A percentile compares a stretch with the other conserved stretches of the same genome.
Evolutionary conservation across 805 yeast species (phyloP).

Genomic region (Ogataea wickerhamii): DNA sequence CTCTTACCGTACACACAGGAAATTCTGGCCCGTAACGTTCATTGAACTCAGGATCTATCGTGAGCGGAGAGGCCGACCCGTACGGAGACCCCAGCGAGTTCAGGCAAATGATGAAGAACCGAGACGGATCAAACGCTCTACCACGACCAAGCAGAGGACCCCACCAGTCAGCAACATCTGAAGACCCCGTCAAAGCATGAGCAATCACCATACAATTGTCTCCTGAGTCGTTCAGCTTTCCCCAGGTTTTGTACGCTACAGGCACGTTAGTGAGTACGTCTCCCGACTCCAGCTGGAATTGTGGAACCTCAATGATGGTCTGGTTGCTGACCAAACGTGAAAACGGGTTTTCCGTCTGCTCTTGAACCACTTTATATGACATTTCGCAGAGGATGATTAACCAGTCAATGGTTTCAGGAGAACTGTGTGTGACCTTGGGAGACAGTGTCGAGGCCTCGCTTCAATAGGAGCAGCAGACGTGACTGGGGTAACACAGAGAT

Average conservation of each 20-base stretch:
- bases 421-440: too few species aligned
- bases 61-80: conserved; percentile 90
- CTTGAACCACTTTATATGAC: conserved; percentile 37
- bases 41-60: conserved; percentile 73
- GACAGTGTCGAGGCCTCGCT: too few species aligned
- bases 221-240: conserved; percentile 62
- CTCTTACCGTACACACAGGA: conserved; percentile 90
- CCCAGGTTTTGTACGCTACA: conserved; percentile 96
- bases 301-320: conserved; percentile 72
- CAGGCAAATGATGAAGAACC: conserved; percentile 81
- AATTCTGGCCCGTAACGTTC: conserved; percentile 89
- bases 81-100: conserved; percentile 96
- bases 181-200: conserved; percentile 93
- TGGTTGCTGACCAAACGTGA: conserved; percentile 71
- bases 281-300: conserved; percentile 76
- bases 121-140: conserved; percentile 85
- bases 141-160: conserved; percentile 87
- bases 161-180: conserved; percentile 99
- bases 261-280: conserved; percentile 71
- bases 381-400: too few species aligned
- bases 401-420: too few species aligned
- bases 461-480: too few species aligned
- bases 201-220: conserved; percentile 87
- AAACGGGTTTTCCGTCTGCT: conserved; percentile 63
- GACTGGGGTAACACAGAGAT: too few species aligned